Conservation (phyloP, 495 filamentous ascomycete genomes). For the Lasiosphaeria hispida region DNA sequence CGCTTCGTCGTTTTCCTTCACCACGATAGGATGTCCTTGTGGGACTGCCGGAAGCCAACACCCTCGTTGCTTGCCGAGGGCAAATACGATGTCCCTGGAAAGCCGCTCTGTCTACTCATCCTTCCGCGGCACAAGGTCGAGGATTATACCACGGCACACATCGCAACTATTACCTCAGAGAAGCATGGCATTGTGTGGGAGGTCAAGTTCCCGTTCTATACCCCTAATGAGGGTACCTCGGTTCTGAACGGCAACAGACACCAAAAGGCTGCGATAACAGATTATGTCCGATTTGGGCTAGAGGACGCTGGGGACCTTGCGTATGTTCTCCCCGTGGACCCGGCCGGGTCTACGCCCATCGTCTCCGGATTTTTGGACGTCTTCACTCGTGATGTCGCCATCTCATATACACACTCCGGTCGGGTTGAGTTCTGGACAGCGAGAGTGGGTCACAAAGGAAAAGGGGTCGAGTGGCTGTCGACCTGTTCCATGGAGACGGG, state of each 20-base stretch:
- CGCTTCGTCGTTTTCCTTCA: slow-evolving; percentile 80
- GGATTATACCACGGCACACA: slow-evolving; percentile 55
- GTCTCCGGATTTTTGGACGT: slow-evolving; percentile 82
- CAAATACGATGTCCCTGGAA: slow-evolving; percentile 62
- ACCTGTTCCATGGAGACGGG: slow-evolving; percentile 83
- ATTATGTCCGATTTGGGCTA: slow-evolving; percentile 73
- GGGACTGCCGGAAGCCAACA: slow-evolving; percentile 64
- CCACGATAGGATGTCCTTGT: slow-evolving; percentile 71
- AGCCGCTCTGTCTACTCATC: slow-evolving; percentile 77
- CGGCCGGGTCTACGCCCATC: slow-evolving; percentile 69
- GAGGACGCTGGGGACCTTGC: slow-evolving; percentile 70
- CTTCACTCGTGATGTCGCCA: slow-evolving; percentile 83
- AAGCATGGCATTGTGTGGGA: slow-evolving; percentile 88
- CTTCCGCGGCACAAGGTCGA: slow-evolving; percentile 63
- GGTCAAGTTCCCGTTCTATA: slow-evolving; percentile 51
- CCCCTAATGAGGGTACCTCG: slow-evolving; percentile 28
- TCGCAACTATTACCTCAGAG: slow-evolving; percentile 80
- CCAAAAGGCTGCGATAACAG: slow-evolving; percentile 46
- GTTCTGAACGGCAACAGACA: slow-evolving; percentile 30
- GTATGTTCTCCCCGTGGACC: slow-evolving; percentile 86
- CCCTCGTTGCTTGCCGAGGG: slow-evolving; percentile 57
- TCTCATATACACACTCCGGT: slow-evolving; percentile 78
- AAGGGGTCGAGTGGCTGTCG: slow-evolving; percentile 73
- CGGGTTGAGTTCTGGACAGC: slow-evolving; percentile 84
- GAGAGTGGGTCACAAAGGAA: slow-evolving; percentile 56